A percentile compares a stretch with the other conserved stretches of the same genome.
Evolutionary conservation across 257 asterid species (phyloP).

Genomic region (Knoxia roxburghii): DNA sequence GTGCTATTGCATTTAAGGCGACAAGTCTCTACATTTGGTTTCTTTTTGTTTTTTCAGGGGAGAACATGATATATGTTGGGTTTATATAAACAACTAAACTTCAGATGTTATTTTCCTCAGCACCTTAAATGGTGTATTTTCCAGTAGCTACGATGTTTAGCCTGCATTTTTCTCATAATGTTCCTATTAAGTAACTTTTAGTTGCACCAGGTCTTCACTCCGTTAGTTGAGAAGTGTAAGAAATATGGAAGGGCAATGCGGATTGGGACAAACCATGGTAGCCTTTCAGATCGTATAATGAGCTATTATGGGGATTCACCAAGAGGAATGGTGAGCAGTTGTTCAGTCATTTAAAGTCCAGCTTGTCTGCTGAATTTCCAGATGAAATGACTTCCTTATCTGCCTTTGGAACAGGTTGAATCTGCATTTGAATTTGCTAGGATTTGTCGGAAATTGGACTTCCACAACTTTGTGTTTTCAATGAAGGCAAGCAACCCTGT

Average conservation of each 20-base stretch:
- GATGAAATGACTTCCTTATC: constrained; percentile 12
- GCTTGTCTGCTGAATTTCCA: neutral
- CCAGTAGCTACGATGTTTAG: neutral
- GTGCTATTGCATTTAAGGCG: neutral
- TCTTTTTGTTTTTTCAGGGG: neutral
- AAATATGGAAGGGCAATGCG: constrained; percentile 95
- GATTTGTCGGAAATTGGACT: constrained; percentile 90
- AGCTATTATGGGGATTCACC: constrained; percentile 98
- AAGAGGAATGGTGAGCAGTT: constrained; percentile 83
- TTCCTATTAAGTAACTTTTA: constrained; percentile 3
- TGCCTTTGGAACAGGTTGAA: constrained; percentile 63
- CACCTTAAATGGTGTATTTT: neutral
- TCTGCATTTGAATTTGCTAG: constrained; percentile 97
- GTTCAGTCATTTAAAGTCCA: constrained; percentile 11
- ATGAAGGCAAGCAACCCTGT: constrained; percentile 99
- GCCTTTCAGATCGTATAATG: constrained; percentile 98
- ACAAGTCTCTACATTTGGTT: neutral
- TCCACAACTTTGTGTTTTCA: constrained; percentile 90
- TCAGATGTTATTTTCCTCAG: constrained; percentile 1
- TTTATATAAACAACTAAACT: neutral
- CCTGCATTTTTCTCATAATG: neutral
- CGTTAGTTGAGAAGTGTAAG: constrained; percentile 96
- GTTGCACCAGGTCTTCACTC: constrained; percentile 69
- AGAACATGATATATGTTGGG: neutral
- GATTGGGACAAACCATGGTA: constrained; percentile 98